Percentiles rank a stretch among this genome's conserved stretches.
Evolutionary conservation across 148 eudicot species (phyloP).

Genomic region (Rhododendron ferrugineum): DNA sequence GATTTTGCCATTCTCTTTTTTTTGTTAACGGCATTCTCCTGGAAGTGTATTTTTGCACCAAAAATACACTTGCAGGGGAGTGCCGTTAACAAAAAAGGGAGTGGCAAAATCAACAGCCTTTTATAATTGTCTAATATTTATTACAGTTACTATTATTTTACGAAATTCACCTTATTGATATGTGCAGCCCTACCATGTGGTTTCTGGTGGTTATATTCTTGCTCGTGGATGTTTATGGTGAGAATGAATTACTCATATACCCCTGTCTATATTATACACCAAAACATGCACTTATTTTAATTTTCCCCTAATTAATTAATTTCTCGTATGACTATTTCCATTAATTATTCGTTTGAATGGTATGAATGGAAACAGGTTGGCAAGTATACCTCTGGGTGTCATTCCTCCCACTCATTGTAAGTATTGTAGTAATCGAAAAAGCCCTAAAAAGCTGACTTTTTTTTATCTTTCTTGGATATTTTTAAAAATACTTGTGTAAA

Average conservation of each 20-base stretch:
- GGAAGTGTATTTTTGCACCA: no score
- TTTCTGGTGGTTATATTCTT: conserved; percentile 32
- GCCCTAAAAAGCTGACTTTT: no score
- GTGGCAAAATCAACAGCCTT: no score
- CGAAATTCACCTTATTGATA: neutral
- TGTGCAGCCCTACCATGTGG: conserved; percentile 44
- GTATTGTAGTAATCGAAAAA: neutral
- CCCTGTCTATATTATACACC: neutral
- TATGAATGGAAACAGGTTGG: conserved; percentile 32
- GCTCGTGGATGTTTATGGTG: conserved; percentile 42
- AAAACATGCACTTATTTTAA: neutral
- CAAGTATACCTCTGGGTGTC: conserved; percentile 39
- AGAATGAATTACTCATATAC: neutral
- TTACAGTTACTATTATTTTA: neutral
- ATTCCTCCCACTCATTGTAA: conserved; percentile 35
- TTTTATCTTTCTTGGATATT: no score
- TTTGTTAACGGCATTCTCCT: no score
- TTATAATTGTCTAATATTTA: no score
- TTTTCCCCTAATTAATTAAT: no score
- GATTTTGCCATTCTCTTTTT: no score
- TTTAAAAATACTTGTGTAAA: no score
- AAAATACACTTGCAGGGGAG: no score
- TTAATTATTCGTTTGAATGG: neutral
- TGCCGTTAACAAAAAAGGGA: no score
- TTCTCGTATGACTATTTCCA: neutral